Evolutionary conservation across 805 yeast species (phyloP), one percentile per base, ranked within the genome.

Genomic region (Lachancea quebecensis): DNA sequence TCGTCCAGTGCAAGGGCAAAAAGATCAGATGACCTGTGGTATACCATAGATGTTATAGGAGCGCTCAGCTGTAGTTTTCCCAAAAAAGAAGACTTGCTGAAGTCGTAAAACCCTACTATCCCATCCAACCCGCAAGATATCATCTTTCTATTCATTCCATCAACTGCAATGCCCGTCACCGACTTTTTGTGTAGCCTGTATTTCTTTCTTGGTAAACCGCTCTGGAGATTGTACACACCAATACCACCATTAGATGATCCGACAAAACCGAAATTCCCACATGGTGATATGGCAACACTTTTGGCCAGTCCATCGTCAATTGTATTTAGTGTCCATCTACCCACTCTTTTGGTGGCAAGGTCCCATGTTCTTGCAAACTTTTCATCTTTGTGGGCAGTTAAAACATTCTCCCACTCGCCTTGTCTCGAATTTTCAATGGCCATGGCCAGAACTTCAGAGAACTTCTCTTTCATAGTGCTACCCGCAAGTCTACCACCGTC

Each of bases 181-280:
- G 93, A 74, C 54, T 79, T 82, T 56, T 82, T 85, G 55, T 85
- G 95, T 30, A 81, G 65, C 49, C 75, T 74, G 59, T 84, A 81
- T 55, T 75, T 76, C 56, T 83, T 82, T 53, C 97, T 75, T 39
- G 81, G 63, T 15, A 77, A 65, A n/a, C 99, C 99, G 59, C 95
- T 85, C 66, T 93, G 99, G 60, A 93, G 68, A 62, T 93, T 93
- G 65, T 82, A 90, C 10, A 82, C 88, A 28, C 84, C 88, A 50
- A 93, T 81, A 11, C 85, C 81, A 51, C 99, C 99, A 36, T 69
- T 65, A 2, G 90, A 75, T 2, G 97, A 88, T 10, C 98, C 99
- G 16, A 95, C 83, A 34, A 91, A 67, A 1, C 85, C 96, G 65
- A 95, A 93, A 64, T 95, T 95, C 33, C 99, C 99, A 73, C 99